Evolutionary conservation across 1,139 yeast species (phyloP).

Genomic region (Saccharomycopsis crataegensis): DNA sequence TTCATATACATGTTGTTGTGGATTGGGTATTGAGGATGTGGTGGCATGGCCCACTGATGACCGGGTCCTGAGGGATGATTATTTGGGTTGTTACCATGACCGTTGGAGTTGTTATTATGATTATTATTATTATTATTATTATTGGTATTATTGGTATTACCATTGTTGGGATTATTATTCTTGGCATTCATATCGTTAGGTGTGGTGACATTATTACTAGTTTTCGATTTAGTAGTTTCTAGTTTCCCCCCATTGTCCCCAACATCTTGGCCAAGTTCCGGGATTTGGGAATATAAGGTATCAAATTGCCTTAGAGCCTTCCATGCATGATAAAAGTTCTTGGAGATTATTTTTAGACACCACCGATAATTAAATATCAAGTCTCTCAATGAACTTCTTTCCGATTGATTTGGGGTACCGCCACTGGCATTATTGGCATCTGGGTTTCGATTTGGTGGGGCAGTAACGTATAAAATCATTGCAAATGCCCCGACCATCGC

Average conservation of each 20-base stretch:
- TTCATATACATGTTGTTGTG: too few relatives aligned
- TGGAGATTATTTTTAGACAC: slow-evolving; percentile 63
- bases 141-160: neutral
- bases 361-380: slow-evolving; percentile 69
- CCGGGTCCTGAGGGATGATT: neutral
- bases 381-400: slow-evolving; percentile 54
- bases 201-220: neutral
- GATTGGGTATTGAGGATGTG: too few relatives aligned
- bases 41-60: too few relatives aligned
- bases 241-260: too few relatives aligned
- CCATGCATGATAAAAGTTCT: slow-evolving; percentile 68
- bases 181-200: neutral
- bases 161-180: neutral
- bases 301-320: slow-evolving; percentile 64
- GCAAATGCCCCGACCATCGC: slow-evolving; percentile 85
- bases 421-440: too few relatives aligned
- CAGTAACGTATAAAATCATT: slow-evolving; percentile 60
- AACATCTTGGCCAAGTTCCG: slow-evolving; percentile 37
- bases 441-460: slow-evolving; percentile 27
- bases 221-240: too few relatives aligned
- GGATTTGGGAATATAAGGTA: slow-evolving; percentile 54
- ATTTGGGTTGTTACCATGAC: neutral
- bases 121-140: slow-evolving; percentile 1
- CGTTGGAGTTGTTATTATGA: neutral
- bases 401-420: slow-evolving; percentile 37